phyloP scores from a whole-genome alignment of 257 asterid species.

The Solanum chiquidenum region DNA sequence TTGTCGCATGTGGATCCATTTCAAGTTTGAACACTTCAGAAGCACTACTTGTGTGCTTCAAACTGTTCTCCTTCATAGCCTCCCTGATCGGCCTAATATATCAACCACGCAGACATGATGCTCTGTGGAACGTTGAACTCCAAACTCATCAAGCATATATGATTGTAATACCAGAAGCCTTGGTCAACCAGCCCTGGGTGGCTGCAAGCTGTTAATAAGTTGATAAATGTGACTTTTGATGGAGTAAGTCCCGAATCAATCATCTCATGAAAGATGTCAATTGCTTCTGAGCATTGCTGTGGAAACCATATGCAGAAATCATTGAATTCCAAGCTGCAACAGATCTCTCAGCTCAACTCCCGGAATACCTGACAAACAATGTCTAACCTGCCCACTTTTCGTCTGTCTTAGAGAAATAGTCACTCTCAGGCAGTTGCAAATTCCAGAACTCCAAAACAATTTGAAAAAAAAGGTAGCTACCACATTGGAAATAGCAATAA shows the following conservation, averaged over 20 bases:
- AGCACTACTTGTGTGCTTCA: too few relatives aligned
- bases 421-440: not conserved
- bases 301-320: conserved; percentile 57
- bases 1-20: too few relatives aligned
- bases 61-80: not conserved
- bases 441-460: not conserved
- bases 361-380: conserved; percentile 31
- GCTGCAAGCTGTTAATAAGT: conserved; percentile 60
- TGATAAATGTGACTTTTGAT: conserved; percentile 43
- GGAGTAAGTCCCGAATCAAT: conserved; percentile 30
- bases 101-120: not conserved
- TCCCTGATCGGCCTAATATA: not conserved
- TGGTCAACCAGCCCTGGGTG: conserved; percentile 49
- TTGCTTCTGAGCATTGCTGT: conserved; percentile 33
- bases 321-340: conserved; percentile 50
- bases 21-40: too few relatives aligned
- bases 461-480: not conserved
- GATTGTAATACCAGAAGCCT: conserved; percentile 30
- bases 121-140: conserved; percentile 7
- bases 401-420: not conserved
- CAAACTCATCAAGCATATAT: conserved; percentile 17
- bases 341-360: conserved; percentile 15
- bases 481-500: not conserved
- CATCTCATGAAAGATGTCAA: conserved; percentile 38
- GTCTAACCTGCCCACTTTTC: conserved; percentile 11